phyloP scores from a whole-genome alignment of 208 protist species.

The Wallacemonas collosoma region DNA sequence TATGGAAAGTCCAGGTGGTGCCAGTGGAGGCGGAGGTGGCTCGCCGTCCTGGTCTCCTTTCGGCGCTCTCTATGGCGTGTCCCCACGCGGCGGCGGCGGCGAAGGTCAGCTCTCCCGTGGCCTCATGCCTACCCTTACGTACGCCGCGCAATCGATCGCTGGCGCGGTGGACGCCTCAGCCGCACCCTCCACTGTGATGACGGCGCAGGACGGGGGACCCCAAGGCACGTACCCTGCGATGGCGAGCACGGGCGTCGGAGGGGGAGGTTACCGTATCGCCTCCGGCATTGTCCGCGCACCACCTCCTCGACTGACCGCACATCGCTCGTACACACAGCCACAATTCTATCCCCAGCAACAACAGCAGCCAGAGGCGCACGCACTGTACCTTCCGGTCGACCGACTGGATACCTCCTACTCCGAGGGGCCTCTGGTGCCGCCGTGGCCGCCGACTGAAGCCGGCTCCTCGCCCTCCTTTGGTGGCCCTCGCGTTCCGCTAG shows the following conservation, averaged over 20 bases:
- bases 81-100: too few relatives aligned
- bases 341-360: background rate
- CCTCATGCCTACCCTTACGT: background rate
- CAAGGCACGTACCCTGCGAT: background rate
- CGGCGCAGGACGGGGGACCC: too few relatives aligned
- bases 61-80: background rate
- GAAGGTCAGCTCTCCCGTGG: background rate
- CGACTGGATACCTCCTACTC: too few relatives aligned
- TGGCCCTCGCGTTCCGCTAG: too few relatives aligned
- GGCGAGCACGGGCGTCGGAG: background rate
- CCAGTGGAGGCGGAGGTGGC: background rate
- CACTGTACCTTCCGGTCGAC: too few relatives aligned
- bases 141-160: background rate
- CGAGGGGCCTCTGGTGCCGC: too few relatives aligned
- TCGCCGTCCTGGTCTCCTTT: slow-evolving; percentile 14
- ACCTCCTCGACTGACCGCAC: background rate
- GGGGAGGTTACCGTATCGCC: background rate
- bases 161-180: background rate
- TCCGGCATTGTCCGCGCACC: slow-evolving; percentile 5
- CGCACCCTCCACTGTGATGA: too few relatives aligned
- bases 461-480: too few relatives aligned
- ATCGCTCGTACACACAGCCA: background rate
- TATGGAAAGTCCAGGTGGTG: background rate
- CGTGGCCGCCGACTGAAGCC: too few relatives aligned
- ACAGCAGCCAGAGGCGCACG: background rate